Conservation (phyloP, 2,329 filamentous ascomycete species). For the Sporothrix sp. region DNA sequence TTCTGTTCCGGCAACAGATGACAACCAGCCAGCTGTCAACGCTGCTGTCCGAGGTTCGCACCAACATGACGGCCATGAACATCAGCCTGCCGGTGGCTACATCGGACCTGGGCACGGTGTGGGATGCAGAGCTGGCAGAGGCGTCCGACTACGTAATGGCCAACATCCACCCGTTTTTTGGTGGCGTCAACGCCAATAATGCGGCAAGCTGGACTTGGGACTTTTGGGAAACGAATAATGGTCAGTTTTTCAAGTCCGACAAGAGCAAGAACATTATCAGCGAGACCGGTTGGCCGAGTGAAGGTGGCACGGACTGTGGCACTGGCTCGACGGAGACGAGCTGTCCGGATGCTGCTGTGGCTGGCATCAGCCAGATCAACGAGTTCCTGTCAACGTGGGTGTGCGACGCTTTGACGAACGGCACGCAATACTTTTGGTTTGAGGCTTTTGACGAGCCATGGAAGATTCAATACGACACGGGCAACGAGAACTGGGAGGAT, state of each 20-base stretch:
- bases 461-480: slow-evolving; percentile 67
- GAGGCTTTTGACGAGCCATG: slow-evolving; percentile 95
- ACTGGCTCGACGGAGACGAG: slow-evolving; percentile 30
- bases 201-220: slow-evolving; percentile 72
- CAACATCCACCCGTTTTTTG: slow-evolving; percentile 95
- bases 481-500: slow-evolving; percentile 74
- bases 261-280: slow-evolving; percentile 66
- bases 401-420: slow-evolving; percentile 67
- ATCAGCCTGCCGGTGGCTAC: slow-evolving; percentile 72
- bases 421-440: slow-evolving; percentile 95
- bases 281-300: slow-evolving; percentile 85
- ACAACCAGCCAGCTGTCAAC: slow-evolving; percentile 52
- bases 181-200: slow-evolving; percentile 56
- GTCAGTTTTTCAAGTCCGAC: slow-evolving; percentile 53
- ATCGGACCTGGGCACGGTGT: slow-evolving; percentile 81
- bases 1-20: slow-evolving; percentile 68
- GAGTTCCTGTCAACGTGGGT: slow-evolving; percentile 80
- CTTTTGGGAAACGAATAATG: slow-evolving; percentile 70
- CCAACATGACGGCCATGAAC: slow-evolving; percentile 58
- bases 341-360: slow-evolving; percentile 62
- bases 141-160: slow-evolving; percentile 86
- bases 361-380: slow-evolving; percentile 73
- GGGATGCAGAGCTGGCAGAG: slow-evolving; percentile 58
- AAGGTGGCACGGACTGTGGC: slow-evolving; percentile 72
- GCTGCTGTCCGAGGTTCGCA: slow-evolving; percentile 57